Evolutionary conservation across 2,329 filamentous ascomycete genomes (phyloP).

Genomic region (Aspergillus fructus): DNA sequence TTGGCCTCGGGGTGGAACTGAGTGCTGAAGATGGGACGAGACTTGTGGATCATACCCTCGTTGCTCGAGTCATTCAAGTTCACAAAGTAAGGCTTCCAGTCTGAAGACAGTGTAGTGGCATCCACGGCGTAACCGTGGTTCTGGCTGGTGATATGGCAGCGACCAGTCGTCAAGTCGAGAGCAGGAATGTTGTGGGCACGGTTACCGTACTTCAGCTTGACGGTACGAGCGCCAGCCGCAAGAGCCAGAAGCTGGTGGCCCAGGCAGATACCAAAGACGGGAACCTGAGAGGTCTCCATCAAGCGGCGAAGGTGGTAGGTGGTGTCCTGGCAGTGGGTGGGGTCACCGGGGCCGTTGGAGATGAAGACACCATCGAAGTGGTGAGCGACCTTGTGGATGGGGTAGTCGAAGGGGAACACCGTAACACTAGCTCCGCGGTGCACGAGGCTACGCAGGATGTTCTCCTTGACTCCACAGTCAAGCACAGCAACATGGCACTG

Average conservation of each 20-base stretch:
- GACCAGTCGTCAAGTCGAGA: conserved; percentile 88
- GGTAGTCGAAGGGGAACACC: conserved; percentile 94
- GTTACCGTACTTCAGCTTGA: conserved; percentile 99
- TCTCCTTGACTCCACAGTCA: conserved; percentile 99
- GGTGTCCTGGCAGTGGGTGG: conserved; percentile 92
- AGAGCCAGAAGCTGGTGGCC: conserved; percentile 94
- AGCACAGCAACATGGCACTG: conserved; percentile 89
- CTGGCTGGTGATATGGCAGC: conserved; percentile 98
- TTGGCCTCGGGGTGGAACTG: conserved; percentile 99
- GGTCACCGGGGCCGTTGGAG: conserved; percentile 97
- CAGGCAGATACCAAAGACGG: conserved; percentile 96
- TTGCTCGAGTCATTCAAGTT: conserved; percentile 98
- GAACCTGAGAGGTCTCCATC: conserved; percentile 87
- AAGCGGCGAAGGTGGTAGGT: conserved; percentile 88
- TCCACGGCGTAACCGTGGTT: conserved; percentile 98
- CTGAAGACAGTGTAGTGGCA: conserved; percentile 71
- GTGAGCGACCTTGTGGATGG: conserved; percentile 95
- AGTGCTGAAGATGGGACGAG: conserved; percentile 93
- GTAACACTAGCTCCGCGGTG: conserved; percentile 89
- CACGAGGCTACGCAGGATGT: conserved; percentile 93
- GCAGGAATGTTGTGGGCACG: conserved; percentile 98
- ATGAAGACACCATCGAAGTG: conserved; percentile 99
- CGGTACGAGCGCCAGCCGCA: conserved; percentile 81
- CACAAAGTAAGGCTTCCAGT: conserved; percentile 98
- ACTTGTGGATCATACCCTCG: conserved; percentile 95